Evolutionary conservation across 1,139 yeast species (phyloP), one percentile per base, ranked within the genome.

Genomic region (Chernovozyma sophiae-reginae): DNA sequence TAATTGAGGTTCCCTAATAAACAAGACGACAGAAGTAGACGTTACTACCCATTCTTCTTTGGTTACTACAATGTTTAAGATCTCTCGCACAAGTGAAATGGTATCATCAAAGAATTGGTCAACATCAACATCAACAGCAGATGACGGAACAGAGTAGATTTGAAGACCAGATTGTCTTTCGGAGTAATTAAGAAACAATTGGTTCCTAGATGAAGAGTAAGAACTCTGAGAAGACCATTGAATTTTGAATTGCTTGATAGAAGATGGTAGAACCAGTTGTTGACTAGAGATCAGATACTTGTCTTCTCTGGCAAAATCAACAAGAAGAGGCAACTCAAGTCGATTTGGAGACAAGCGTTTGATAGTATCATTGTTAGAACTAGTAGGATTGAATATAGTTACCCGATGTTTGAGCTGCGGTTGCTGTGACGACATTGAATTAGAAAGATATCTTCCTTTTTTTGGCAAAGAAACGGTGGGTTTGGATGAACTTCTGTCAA

Each of bases 311-410:
- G 43, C 25, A 31, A 57, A 52, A 19, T 43, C 44, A 8, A 45
- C 43, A 14, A 46, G 38, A 10, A 50, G 35, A 2, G 47, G 43
- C 19, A 51, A 36, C 24, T 34, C 35, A 11, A 57, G 34, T 25
- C 43, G 42, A 2, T 50, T 46, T 10, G 42, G 30, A 30, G 48
- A 43, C 14, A 52, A 44, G 10, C 42, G 28, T 11, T 48, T 38
- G 12, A 66, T 51, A 7, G 60, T 37, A 26, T 55, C 61, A 39
- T 63, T 65, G 32, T 53, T 53, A 17, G 52, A 34, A 2, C 49
- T 46, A 11, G 46, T 32, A 3, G 60, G 64, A 42, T 65, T 65
- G 45, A 55, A 48, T 20, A 65, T 42, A 13, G 73, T 64, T 20
- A 58, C 50, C 47, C 73, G 53, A 36, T 66, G 71, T 46, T 30